Percentiles rank a stretch among this genome's conserved stretches.
These are phyloP conservation scores for Jacaranda copaia DNA, from an alignment of 257 asterid genomes.

Conservation along the genomic window DNA sequence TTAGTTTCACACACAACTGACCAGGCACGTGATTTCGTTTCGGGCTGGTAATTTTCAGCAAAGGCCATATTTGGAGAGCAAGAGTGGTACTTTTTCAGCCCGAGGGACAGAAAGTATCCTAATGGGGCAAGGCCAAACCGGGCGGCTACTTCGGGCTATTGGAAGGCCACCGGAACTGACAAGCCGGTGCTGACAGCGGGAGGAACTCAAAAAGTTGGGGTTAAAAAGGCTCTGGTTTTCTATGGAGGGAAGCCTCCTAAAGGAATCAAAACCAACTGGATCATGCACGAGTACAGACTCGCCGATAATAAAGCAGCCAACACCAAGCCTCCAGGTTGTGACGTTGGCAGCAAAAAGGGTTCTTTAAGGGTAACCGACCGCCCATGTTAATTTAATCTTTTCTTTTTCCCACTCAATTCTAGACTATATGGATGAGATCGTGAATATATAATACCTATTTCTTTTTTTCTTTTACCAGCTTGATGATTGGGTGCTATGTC, in stretches of 20 bases:
- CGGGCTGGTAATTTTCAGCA: constrained; percentile 32
- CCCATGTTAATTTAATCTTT: not conserved
- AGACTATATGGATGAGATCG: not conserved
- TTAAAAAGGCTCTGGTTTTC: constrained; percentile 61
- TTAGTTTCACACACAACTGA: not conserved
- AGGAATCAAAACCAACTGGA: constrained; percentile 66
- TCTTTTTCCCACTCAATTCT: not conserved
- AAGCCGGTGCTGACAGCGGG: constrained; percentile 61
- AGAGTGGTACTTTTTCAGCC: constrained; percentile 72
- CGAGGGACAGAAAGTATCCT: constrained; percentile 62
- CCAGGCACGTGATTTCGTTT: not conserved
- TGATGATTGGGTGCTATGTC: constrained; percentile 86
- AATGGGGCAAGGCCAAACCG: constrained; percentile 67
- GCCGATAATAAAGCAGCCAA: constrained; percentile 46
- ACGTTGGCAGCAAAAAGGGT: constrained; percentile 57
- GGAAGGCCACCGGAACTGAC: constrained; percentile 71
- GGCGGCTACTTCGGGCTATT: constrained; percentile 65
- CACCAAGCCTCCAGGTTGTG: constrained; percentile 51
- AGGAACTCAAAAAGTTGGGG: constrained; percentile 58
- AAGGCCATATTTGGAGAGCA: constrained; percentile 67
- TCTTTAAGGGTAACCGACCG: constrained; percentile 64
- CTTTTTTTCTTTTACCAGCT: constrained; percentile 42
- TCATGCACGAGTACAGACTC: constrained; percentile 66
- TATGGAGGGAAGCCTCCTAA: constrained; percentile 66
- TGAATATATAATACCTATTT: not conserved